These are phyloP conservation scores for Pythium sp. DNA, from an alignment of 352 stramenopile species.

Conservation along the genomic window DNA sequence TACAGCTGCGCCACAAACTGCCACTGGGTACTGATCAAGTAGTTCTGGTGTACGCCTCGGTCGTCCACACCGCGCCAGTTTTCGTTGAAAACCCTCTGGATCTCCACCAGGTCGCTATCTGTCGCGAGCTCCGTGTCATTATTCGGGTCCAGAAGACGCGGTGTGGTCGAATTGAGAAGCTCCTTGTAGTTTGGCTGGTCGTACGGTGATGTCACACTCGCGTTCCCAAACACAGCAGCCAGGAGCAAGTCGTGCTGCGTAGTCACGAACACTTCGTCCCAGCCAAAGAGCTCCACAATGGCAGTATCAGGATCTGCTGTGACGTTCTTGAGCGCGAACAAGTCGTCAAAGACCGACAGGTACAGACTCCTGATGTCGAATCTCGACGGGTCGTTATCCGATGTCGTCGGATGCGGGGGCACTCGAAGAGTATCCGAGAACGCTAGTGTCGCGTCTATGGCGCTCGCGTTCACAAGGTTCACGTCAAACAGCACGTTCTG, in stretches of 20 bases:
- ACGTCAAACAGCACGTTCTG: constrained; percentile 39
- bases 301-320: constrained; percentile 21
- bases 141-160: constrained; percentile 44
- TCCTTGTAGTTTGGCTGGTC: constrained; percentile 36
- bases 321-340: constrained; percentile 39
- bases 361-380: constrained; percentile 51
- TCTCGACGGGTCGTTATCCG: constrained; percentile 30
- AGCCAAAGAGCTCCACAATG: constrained; percentile 46
- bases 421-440: constrained; percentile 64
- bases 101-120: constrained; percentile 32
- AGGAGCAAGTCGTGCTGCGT: constrained; percentile 26
- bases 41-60: constrained; percentile 37
- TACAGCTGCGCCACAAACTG: constrained; percentile 42
- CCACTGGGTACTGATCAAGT: constrained; percentile 42
- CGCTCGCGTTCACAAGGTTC: constrained; percentile 37
- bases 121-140: constrained; percentile 31
- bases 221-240: constrained; percentile 38
- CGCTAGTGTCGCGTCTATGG: constrained; percentile 34
- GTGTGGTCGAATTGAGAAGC: constrained; percentile 45
- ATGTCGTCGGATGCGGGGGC: constrained; percentile 51
- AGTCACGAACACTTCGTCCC: constrained; percentile 42
- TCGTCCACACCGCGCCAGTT: constrained; percentile 49
- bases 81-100: constrained; percentile 49
- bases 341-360: constrained; percentile 26
- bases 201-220: constrained; percentile 47